Percentiles rank a stretch among this genome's conserved stretches.
Evolutionary conservation across 805 yeast species (phyloP).

Genomic region (Maudiozyma saulgeensis): DNA sequence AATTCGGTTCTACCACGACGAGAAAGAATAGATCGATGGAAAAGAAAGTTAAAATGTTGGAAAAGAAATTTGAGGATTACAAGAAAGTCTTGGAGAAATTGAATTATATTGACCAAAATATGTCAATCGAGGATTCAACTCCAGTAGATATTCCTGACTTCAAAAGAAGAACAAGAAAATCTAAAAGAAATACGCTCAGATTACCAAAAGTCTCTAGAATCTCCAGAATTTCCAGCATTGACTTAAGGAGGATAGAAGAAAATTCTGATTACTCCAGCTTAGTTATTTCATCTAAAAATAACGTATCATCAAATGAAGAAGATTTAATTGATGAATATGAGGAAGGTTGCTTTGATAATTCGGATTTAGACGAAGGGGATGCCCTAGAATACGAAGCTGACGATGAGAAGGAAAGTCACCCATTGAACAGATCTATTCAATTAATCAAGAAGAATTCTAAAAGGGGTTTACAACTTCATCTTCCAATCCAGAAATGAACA

Average conservation of each 20-base stretch:
- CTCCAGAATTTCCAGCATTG: slow-evolving; percentile 19
- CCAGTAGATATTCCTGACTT: background rate
- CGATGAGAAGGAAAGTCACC: slow-evolving; percentile 10
- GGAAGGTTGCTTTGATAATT: slow-evolving; percentile 2
- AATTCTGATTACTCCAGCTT: slow-evolving; percentile 12
- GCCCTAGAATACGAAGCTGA: slow-evolving; percentile 8
- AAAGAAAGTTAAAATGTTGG: slow-evolving; percentile 22
- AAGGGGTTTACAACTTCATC: slow-evolving; percentile 16
- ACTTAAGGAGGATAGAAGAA: slow-evolving; percentile 21
- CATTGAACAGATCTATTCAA: background rate
- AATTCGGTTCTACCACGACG: background rate
- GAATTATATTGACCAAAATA: background rate
- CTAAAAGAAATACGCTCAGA: background rate
- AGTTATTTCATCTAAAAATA: background rate
- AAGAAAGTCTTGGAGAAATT: slow-evolving; percentile 18
- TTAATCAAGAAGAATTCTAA: background rate
- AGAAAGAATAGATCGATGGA: slow-evolving; percentile 11
- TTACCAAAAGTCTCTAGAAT: slow-evolving; percentile 9
- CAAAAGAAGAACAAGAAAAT: background rate
- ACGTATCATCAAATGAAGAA: slow-evolving; percentile 1
- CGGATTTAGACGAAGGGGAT: slow-evolving; percentile 7
- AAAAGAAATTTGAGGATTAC: slow-evolving; percentile 23
- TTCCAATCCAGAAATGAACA: slow-evolving; percentile 12
- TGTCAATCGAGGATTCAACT: background rate
- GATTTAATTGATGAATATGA: background rate